phyloP scores from a whole-genome alignment of 495 filamentous ascomycete genomes.

The Thermochaetoides thermophila region DNA sequence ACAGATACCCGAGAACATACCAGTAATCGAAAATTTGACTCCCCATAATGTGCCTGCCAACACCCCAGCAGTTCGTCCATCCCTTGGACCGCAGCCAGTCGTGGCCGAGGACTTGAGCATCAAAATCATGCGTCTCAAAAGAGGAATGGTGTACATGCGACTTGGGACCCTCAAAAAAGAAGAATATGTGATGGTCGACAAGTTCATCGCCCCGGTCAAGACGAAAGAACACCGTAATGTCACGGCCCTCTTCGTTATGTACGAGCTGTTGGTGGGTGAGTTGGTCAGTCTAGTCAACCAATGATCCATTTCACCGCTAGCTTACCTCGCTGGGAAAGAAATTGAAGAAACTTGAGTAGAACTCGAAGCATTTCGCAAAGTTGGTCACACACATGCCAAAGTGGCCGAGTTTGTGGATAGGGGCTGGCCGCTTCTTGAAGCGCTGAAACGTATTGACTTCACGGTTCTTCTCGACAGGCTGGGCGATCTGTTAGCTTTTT shows the following conservation, averaged over 20 bases:
- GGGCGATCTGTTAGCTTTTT: no score
- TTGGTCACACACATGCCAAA: constrained; percentile 50
- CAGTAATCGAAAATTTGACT: constrained; percentile 60
- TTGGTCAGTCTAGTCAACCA: no score
- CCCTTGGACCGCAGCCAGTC: constrained; percentile 50
- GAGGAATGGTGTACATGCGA: constrained; percentile 56
- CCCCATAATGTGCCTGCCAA: constrained; percentile 53
- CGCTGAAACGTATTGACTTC: constrained; percentile 32
- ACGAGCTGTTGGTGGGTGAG: no score
- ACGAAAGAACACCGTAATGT: constrained; percentile 48
- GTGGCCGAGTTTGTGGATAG: constrained; percentile 62
- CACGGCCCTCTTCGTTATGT: constrained; percentile 32
- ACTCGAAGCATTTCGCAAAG: constrained; percentile 41
- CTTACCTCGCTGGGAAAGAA: constrained; percentile 39
- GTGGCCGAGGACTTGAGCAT: constrained; percentile 59
- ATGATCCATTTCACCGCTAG: no score
- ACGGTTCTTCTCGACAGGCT: constrained; percentile 35
- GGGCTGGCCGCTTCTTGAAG: constrained; percentile 48
- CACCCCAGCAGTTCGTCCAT: constrained; percentile 57
- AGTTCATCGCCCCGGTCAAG: constrained; percentile 44
- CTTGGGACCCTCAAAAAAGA: constrained; percentile 40
- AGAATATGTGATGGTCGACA: constrained; percentile 63
- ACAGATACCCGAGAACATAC: constrained; percentile 28
- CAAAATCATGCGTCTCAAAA: constrained; percentile 65
- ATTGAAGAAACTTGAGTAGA: constrained; percentile 56